phyloP scores from a whole-genome alignment of 2,329 filamentous ascomycete genomes.

The Elsinoe arachidis region DNA sequence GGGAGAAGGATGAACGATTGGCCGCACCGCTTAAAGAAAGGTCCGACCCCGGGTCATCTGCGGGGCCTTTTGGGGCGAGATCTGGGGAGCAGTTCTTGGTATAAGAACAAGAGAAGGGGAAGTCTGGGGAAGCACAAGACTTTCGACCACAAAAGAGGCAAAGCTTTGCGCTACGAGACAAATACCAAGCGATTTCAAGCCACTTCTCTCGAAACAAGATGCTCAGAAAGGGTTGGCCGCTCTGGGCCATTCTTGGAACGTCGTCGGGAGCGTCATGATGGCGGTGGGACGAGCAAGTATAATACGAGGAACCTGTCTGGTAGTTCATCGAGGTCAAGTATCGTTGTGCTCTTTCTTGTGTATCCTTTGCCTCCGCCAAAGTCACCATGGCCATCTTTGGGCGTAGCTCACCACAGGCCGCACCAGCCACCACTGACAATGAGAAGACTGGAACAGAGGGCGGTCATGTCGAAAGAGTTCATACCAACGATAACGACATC shows the following conservation, averaged over 20 bases:
- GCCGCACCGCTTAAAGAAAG: no score
- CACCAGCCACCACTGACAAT: not conserved
- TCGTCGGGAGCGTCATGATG: not conserved
- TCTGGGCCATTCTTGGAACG: not conserved
- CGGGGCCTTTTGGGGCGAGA: no score
- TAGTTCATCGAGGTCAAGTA: not conserved
- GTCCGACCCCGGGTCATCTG: no score
- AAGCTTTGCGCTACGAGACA: not conserved
- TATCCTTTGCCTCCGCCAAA: not conserved
- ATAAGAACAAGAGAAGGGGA: not conserved
- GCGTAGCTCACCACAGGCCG: not conserved
- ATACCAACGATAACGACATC: constrained; percentile 1
- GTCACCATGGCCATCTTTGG: constrained; percentile 1
- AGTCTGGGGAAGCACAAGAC: not conserved
- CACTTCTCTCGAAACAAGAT: not conserved
- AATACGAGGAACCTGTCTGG: not conserved
- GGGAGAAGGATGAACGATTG: no score
- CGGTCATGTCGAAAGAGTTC: not conserved
- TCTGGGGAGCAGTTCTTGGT: no score
- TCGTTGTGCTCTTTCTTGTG: not conserved
- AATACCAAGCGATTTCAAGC: not conserved
- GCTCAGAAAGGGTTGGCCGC: not conserved
- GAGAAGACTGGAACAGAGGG: not conserved
- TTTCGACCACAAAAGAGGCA: not conserved
- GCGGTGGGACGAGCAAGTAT: not conserved